A percentile compares a stretch with the other conserved stretches of the same genome.
Conservation (phyloP, 2,329 filamentous ascomycete species). For the Claviceps maximensis region DNA sequence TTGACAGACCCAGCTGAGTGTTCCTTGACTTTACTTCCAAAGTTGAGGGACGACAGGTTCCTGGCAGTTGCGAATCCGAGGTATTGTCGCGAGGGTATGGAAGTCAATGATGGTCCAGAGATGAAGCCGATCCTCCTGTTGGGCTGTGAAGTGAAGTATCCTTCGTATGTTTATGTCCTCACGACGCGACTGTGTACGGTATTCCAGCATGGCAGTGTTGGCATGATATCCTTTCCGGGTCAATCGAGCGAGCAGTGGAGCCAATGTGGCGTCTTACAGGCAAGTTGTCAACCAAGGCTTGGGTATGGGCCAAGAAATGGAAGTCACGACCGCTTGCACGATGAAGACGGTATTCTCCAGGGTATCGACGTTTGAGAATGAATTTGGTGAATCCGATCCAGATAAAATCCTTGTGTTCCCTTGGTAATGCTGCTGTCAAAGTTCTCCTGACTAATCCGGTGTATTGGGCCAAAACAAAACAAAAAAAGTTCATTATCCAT, state of each 20-base stretch:
- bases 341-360: not conserved
- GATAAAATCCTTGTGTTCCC: not conserved
- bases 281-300: not conserved
- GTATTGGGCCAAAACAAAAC: too few relatives aligned
- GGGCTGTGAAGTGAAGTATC: not conserved
- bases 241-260: not conserved
- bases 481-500: not conserved
- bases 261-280: not conserved
- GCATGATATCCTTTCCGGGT: not conserved
- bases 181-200: not conserved
- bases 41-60: not conserved
- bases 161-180: not conserved
- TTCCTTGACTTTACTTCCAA: not conserved
- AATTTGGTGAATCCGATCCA: not conserved
- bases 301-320: not conserved
- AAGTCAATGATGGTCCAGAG: not conserved
- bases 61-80: not conserved
- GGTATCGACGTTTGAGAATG: not conserved
- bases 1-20: constrained; percentile 15
- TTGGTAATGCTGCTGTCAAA: not conserved
- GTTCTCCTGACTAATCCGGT: not conserved
- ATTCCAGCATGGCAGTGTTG: not conserved
- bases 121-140: not conserved
- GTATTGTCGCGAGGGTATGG: not conserved
- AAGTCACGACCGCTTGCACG: not conserved